Evolutionary conservation across 2,329 filamentous ascomycete species (phyloP), one percentile per base, ranked within the genome.

Genomic region (Tolypocladium guangdongense): DNA sequence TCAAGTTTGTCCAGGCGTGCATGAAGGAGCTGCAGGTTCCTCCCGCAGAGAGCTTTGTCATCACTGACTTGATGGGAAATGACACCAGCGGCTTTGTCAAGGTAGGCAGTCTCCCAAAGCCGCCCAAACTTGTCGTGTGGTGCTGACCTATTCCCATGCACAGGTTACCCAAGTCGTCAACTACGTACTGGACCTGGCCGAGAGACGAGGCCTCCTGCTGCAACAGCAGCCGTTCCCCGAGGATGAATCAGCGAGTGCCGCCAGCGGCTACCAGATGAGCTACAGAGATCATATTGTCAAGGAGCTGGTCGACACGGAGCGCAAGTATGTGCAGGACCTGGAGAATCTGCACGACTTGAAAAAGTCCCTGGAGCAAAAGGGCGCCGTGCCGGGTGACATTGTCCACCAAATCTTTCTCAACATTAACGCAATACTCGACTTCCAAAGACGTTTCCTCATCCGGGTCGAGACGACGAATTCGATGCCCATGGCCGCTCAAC

Each of bases 21-120:
- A 78, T 95, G 64, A 84, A 84, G 60, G 87, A 95, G 51, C 77
- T 97, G 50, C 82, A 84, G 53, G 87, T 96, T 52, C 81, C 87
- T 2, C 77, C 88, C 5, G 80, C 86, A 49, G 90, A 96, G 57
- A 91, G 89, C 64, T 97, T 97, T 69, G 87, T 95, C 62, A 87
- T 99, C 62, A 88, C 83, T 54, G 92, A 99, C 70, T 75, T 97
- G 47, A 91, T 93, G 70, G 89, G 90, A 52, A 90, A 91, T 62
- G 95, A 96, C 69, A 99, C 93, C 1, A 96, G 90, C 46, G 93
- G 93, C 3, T 97, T 99, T 67, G 90, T 96, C 60, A 97, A 97
- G 81, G 88, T 90, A 66, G 56, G 72, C 66, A 45, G 6, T 52
- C 38, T 33, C 38, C 50, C 6, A 30, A 45, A 8, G 16, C 45